Base-by-base conservation (phyloP, 352 stramenopile genomes). In the Stephanocyclus meneghinianus region DNA sequence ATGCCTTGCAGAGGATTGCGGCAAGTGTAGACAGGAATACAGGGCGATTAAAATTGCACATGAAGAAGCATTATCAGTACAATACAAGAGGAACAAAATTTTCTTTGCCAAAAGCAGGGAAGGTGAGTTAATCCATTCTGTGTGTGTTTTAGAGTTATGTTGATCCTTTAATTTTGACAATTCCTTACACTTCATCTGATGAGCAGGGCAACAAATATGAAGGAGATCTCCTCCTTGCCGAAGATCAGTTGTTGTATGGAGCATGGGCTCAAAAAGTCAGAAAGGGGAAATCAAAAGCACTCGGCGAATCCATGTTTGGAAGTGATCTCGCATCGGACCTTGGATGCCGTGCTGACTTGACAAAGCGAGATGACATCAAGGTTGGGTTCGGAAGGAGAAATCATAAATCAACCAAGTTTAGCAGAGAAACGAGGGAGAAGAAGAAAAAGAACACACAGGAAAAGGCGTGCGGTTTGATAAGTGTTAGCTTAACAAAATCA, bases 41-140 rank as follows among this genome's bases (percentile, higher is more conserved):
- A 3, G 95, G 95, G 18, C 90, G 96, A 29, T 71, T 93, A n/a
- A 84, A 88, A 32, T 70, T 96, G 30, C 91, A 95, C 71, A 86
- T 96, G 51, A 87, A 81, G 59, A 94, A 94, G 51, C 93, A 94
- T 68, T 84, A 91, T 63, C 80, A 87, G 64, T 77, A 87, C 53
- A 98, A 98, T 87, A 91, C 97, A 48, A 93, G 94, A 61, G 97
- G 97, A 48, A 98, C 95, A 66, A 98, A 98, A 83, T 99, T 97
- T 85, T 97, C 96, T n/a, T 85, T 99, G 15, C 96, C 96, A 7
- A 98, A 98, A 85, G 92, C 96, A 30, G 83, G 85, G 13, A 97
- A 96, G 76, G 94, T 95, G 63, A 61, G 95, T 79, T 45, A n/a
- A 13, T 16, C n/a, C 2, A 53, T 21, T 21, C n/a, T 16, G 13